Evolutionary conservation across 805 yeast genomes (phyloP).

Genomic region (Suhomyces pyralidae): DNA sequence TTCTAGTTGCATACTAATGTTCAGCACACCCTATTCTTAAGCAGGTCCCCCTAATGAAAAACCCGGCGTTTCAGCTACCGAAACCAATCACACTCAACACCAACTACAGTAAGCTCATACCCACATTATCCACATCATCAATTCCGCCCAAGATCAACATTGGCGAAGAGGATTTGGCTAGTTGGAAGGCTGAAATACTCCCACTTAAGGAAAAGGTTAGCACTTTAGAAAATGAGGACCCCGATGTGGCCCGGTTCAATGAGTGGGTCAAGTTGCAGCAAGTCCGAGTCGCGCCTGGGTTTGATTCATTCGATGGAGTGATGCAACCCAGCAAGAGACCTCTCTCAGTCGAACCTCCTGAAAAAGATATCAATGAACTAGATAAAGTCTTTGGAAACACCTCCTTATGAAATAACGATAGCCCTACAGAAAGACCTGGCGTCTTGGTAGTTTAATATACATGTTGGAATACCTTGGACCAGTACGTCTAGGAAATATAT

Average conservation of each 20-base stretch:
- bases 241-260: constrained; percentile 15
- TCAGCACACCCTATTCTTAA: constrained; percentile 47
- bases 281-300: constrained; percentile 41
- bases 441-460: neutral
- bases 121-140: constrained; percentile 30
- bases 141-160: constrained; percentile 38
- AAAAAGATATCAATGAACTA: constrained; percentile 20
- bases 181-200: constrained; percentile 32
- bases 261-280: constrained; percentile 33
- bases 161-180: constrained; percentile 20
- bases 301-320: constrained; percentile 27
- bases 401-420: constrained; percentile 3
- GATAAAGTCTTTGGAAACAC: constrained; percentile 28
- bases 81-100: constrained; percentile 52
- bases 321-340: constrained; percentile 25
- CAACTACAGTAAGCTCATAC: constrained; percentile 36
- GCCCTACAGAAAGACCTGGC: neutral
- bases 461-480: neutral
- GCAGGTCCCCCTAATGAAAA: constrained; percentile 54
- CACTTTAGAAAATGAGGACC: constrained; percentile 4
- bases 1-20: constrained; percentile 6
- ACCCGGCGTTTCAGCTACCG: constrained; percentile 53
- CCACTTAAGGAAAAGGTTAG: constrained; percentile 22
- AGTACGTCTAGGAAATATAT: no score
- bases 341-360: neutral